phyloP scores from a whole-genome alignment of 306 rosid species.

The Pyrus communis region DNA sequence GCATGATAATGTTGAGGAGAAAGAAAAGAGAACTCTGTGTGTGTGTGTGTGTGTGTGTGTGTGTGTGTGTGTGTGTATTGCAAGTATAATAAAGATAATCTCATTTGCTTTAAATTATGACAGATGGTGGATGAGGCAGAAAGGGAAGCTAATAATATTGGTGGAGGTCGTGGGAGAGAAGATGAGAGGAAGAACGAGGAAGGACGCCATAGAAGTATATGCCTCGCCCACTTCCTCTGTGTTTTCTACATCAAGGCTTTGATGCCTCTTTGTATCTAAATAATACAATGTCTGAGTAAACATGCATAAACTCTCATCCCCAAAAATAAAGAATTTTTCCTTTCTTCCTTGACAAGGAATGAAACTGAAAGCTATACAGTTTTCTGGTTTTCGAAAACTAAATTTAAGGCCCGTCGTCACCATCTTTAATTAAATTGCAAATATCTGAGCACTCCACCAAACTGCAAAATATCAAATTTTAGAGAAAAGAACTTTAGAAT shows the following conservation, averaged over 20 bases:
- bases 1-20: no score
- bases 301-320: no score
- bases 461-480: slow-evolving; percentile 34
- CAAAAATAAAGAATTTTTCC: no score
- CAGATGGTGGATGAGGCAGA: slow-evolving; percentile 29
- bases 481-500: neutral
- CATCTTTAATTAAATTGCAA: slow-evolving; percentile 68
- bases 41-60: no score
- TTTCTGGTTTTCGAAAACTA: neutral
- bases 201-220: neutral
- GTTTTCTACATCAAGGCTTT: neutral
- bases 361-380: neutral
- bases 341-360: neutral
- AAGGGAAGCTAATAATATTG: neutral
- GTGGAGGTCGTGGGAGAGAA: neutral
- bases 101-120: neutral
- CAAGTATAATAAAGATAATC: no score
- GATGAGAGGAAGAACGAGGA: neutral
- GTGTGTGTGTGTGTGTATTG: no score
- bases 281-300: no score
- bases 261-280: no score
- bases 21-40: no score
- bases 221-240: neutral
- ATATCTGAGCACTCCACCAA: slow-evolving; percentile 95
- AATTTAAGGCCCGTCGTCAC: slow-evolving; percentile 46